phyloP scores from a whole-genome alignment of 2,329 filamentous ascomycete genomes.

The Ceratocystiopsis minuta region DNA sequence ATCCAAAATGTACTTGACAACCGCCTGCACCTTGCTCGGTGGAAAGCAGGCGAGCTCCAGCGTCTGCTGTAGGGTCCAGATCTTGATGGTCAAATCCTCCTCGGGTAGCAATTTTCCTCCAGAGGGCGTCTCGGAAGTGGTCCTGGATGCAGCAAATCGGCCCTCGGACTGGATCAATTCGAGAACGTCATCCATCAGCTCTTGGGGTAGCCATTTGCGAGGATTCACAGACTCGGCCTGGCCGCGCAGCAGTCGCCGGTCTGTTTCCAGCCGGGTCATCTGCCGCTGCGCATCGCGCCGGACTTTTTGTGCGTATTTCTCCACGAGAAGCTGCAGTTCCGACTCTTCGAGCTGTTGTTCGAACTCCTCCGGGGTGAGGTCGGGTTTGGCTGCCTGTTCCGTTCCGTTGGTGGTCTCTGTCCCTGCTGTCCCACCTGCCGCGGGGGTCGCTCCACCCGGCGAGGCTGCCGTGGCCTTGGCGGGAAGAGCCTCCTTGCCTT shows the following conservation, averaged over 20 bases:
- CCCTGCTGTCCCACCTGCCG: no score
- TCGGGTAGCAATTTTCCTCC: conserved; percentile 43
- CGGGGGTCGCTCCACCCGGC: no score
- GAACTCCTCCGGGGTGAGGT: conserved; percentile 67
- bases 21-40: conserved; percentile 40
- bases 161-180: conserved; percentile 52
- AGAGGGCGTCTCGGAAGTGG: conserved; percentile 25
- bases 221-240: conserved; percentile 59
- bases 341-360: conserved; percentile 77
- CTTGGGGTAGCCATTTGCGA: conserved; percentile 62
- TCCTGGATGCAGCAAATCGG: conserved; percentile 34
- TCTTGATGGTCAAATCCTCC: conserved; percentile 58
- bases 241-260: conserved; percentile 61
- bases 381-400: no score
- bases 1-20: conserved; percentile 47
- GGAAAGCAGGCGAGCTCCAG: conserved; percentile 53
- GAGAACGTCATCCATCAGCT: conserved; percentile 61
- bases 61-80: conserved; percentile 72
- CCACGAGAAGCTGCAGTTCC: conserved; percentile 75
- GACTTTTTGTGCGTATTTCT: conserved; percentile 64
- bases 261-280: conserved; percentile 61
- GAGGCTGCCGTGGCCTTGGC: conserved; percentile 1
- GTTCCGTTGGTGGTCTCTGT: no score
- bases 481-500: not conserved
- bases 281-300: conserved; percentile 65